Evolutionary conservation across 148 eudicot species (phyloP), one percentile per base, ranked within the genome.

Genomic region (Suaeda aralocaspica): DNA sequence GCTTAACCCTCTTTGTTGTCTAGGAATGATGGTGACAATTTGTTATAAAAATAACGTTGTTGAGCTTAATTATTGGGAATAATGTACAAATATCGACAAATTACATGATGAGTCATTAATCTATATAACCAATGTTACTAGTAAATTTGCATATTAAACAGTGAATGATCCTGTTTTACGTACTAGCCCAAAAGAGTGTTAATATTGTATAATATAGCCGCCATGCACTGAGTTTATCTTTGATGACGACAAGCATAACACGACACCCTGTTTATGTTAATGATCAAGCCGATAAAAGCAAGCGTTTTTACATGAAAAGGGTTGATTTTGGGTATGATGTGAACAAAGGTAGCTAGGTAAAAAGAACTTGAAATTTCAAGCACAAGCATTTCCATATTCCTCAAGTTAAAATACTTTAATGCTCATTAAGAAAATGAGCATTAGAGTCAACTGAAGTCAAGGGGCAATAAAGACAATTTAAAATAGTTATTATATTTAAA

Each of bases 61-160:
- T 39, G 60, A 60, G 63, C 62, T 60, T 60, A 58, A 67, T 74
- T 48, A 75, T 68, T 75, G 61, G 46, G 62, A 48, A 33, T 30
- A 49, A 46, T 12, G 49, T 8, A 31, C 22, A 71, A 71, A 42
- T 58, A 19, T 21, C 13, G 63, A 55, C 59, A 66, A 58, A 48
- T 11, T 7, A 74, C 10, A n/a, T 33, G 73, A 75, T 75, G 78
- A 75, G 55, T 75, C 78, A 69, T 63, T 3, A 68, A 68, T 50
- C 70, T 72, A 73, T 46, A 50, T 26, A 63, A 67, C n/a, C 58
- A 46, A 74, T 58, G 33, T 39, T 60, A 73, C 64, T 69, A 75
- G 51, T 61, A 59, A 58, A 39, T 39, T 15, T 74, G 26, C 25
- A 56, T 66, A 46, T 31, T 33, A 21, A 65, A 57, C 67, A 56